Conservation (phyloP, 305 asterid species). For the Rubia peregrina region DNA sequence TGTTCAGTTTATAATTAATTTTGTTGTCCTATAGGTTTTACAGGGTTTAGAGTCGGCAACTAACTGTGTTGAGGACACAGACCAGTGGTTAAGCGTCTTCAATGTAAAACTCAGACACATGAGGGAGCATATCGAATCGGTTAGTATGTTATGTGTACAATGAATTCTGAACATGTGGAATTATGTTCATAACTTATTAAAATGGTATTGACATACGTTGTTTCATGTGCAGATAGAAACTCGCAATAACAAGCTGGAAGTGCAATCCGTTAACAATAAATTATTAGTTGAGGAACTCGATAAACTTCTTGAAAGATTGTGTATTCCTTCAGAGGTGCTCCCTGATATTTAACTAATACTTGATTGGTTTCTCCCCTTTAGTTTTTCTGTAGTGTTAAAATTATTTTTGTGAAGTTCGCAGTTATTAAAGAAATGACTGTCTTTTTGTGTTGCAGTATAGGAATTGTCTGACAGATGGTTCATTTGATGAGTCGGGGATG, state of each 20-base stretch:
- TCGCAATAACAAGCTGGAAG: constrained; percentile 89
- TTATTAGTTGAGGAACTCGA: constrained; percentile 83
- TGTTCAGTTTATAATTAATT: constrained; percentile 18
- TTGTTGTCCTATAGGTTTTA: constrained; percentile 42
- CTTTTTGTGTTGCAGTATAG: constrained; percentile 55
- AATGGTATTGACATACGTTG: constrained; percentile 21
- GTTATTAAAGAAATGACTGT: neutral
- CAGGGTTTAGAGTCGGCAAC: constrained; percentile 86
- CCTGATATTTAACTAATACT: neutral
- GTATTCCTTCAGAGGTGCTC: constrained; percentile 82
- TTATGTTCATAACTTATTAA: constrained; percentile 1
- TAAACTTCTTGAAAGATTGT: constrained; percentile 82
- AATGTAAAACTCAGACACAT: constrained; percentile 86
- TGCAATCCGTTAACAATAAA: constrained; percentile 93
- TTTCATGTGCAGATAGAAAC: constrained; percentile 74
- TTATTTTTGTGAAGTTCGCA: neutral
- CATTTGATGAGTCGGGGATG: constrained; percentile 94
- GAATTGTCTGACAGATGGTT: constrained; percentile 70
- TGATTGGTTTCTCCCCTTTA: neutral
- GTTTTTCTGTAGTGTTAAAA: neutral
- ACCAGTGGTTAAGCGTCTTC: constrained; percentile 90
- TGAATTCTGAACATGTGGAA: constrained; percentile 20
- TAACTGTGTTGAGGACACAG: constrained; percentile 92
- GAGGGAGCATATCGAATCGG: constrained; percentile 99
- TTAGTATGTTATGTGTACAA: constrained; percentile 28